Percentiles rank a stretch among this genome's conserved stretches.
Evolutionary conservation across 495 filamentous ascomycete genomes (phyloP).

Genomic region (Trichoderma parareesei): DNA sequence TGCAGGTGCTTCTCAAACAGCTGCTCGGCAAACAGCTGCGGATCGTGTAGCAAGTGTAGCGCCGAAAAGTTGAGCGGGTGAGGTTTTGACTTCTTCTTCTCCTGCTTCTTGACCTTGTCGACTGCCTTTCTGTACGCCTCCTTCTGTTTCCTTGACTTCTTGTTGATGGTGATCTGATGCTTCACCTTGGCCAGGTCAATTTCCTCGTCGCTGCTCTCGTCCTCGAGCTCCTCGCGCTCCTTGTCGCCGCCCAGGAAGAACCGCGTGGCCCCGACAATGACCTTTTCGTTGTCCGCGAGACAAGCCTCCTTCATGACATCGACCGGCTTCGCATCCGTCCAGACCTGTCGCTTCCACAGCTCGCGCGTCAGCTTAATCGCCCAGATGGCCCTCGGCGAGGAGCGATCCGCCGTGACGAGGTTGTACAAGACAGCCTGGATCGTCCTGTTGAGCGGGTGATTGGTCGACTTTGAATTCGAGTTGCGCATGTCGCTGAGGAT

Average conservation of each 20-base stretch:
- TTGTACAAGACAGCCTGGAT: slow-evolving; percentile 91
- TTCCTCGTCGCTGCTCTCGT: slow-evolving; percentile 76
- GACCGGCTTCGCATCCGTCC: slow-evolving; percentile 63
- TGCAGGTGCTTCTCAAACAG: slow-evolving; percentile 90
- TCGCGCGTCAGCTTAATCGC: slow-evolving; percentile 61
- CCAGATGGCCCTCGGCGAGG: slow-evolving; percentile 83
- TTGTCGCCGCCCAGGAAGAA: slow-evolving; percentile 96
- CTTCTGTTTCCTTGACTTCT: slow-evolving; percentile 84
- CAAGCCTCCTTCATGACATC: slow-evolving; percentile 91
- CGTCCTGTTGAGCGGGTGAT: slow-evolving; percentile 85
- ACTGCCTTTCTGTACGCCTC: slow-evolving; percentile 71
- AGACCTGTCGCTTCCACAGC: slow-evolving; percentile 34
- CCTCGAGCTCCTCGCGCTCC: slow-evolving; percentile 84
- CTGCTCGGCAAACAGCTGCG: slow-evolving; percentile 86
- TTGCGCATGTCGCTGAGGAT: slow-evolving; percentile 83
- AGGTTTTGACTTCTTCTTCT: slow-evolving; percentile 78
- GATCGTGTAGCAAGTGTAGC: slow-evolving; percentile 86
- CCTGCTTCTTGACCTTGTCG: slow-evolving; percentile 62
- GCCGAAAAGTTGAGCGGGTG: slow-evolving; percentile 94
- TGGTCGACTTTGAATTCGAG: slow-evolving; percentile 74
- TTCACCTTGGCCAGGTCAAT: slow-evolving; percentile 73
- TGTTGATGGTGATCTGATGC: slow-evolving; percentile 84
- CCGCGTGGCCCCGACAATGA: slow-evolving; percentile 73
- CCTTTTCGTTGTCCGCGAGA: slow-evolving; percentile 79
- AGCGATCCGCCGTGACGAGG: slow-evolving; percentile 73